Conservation (phyloP, 2,329 filamentous ascomycete species). For the Byssothecium circinans region DNA sequence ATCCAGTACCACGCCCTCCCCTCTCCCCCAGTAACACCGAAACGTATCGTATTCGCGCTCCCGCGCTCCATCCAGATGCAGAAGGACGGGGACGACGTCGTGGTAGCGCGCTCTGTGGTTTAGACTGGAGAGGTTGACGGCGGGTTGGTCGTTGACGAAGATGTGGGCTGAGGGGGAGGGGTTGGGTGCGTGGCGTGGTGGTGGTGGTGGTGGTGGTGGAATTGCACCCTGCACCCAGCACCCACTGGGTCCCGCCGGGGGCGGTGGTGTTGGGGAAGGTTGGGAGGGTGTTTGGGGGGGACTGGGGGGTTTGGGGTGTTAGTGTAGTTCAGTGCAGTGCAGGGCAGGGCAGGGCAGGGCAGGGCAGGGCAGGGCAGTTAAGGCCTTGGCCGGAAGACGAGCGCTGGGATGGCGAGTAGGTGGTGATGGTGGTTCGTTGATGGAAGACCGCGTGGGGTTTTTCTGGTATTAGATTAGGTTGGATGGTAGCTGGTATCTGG, state of each 20-base stretch:
- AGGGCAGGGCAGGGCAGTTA: too few relatives aligned
- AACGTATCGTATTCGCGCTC: constrained; percentile 40
- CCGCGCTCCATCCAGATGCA: constrained; percentile 33
- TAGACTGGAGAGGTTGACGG: constrained; percentile 42
- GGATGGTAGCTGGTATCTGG: too few relatives aligned
- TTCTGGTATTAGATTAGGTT: too few relatives aligned
- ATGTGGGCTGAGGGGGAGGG: constrained; percentile 37
- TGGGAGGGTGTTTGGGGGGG: constrained; percentile 27
- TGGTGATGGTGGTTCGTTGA: too few relatives aligned
- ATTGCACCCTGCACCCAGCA: too few relatives aligned
- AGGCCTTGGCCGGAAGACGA: too few relatives aligned
- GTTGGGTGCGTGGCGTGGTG: constrained; percentile 35
- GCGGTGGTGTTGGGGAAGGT: constrained; percentile 44
- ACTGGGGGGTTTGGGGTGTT: constrained; percentile 16
- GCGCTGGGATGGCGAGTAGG: too few relatives aligned
- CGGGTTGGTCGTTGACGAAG: constrained; percentile 37
- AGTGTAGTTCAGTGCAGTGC: not conserved
- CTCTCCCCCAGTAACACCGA: constrained; percentile 36
- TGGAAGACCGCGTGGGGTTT: too few relatives aligned
- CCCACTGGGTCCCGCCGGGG: constrained; percentile 39
- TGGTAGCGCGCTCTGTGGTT: constrained; percentile 45
- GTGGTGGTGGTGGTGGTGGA: too few relatives aligned
- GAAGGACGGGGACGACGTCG: constrained; percentile 38
- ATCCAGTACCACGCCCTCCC: constrained; percentile 12
- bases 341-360: too few relatives aligned